Percentiles rank a stretch among this genome's conserved stretches.
phyloP scores from a whole-genome alignment of 805 yeast genomes.

The Trichomonascus vanleenenianus region DNA sequence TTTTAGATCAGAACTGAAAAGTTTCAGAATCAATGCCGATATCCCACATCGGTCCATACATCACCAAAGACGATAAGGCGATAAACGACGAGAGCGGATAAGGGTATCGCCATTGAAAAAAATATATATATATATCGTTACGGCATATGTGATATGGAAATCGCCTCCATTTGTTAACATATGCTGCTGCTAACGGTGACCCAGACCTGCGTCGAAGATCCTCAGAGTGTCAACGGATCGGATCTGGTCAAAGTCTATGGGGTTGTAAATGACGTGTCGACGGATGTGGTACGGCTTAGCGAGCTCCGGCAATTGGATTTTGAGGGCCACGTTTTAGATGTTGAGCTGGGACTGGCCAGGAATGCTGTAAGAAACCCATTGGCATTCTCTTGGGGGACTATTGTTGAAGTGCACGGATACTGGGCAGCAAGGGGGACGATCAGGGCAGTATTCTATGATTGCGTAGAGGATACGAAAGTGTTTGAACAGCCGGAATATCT shows the following conservation, averaged over 20 bases:
- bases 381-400: neutral
- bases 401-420: conserved; percentile 1
- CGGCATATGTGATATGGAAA: too few relatives aligned
- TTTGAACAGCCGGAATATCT: too few relatives aligned
- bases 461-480: too few relatives aligned
- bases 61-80: neutral
- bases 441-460: neutral
- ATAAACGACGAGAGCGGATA: neutral
- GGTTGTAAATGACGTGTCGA: neutral
- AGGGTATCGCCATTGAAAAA: neutral
- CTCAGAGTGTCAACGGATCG: neutral
- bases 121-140: too few relatives aligned
- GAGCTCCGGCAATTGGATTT: neutral
- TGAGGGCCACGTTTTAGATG: neutral
- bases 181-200: conserved; percentile 1
- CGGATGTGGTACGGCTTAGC: neutral
- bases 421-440: neutral
- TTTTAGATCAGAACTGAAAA: neutral
- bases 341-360: neutral
- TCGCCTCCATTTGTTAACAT: too few relatives aligned
- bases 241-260: conserved; percentile 1
- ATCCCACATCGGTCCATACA: too few relatives aligned
- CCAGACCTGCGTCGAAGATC: neutral
- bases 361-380: neutral
- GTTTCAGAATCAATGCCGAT: too few relatives aligned